Conservation (phyloP, 768 basidiomycete species). For the Pleurotus pulmonarius region DNA sequence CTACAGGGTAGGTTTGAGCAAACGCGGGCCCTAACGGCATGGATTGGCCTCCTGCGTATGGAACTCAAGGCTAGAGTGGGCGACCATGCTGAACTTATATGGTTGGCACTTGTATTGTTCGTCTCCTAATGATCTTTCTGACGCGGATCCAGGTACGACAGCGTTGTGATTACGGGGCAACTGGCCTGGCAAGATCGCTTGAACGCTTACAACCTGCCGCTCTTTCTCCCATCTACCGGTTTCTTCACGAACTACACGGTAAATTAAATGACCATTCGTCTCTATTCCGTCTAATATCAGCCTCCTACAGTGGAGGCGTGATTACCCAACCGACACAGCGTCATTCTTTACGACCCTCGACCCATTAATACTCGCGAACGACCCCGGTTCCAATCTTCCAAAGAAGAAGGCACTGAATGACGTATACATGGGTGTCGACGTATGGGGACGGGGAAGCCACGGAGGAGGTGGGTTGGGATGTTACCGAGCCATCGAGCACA, state of each 20-base stretch:
- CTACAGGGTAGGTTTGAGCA: constrained; percentile 51
- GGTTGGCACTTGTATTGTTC: constrained; percentile 35
- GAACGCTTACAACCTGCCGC: constrained; percentile 66
- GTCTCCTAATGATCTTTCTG: too few relatives aligned
- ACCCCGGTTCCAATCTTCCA: constrained; percentile 12
- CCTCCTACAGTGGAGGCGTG: constrained; percentile 48
- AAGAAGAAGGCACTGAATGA: constrained; percentile 42
- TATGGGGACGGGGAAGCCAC: constrained; percentile 76
- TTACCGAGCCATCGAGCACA: constrained; percentile 64
- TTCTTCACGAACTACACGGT: constrained; percentile 83
- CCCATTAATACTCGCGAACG: constrained; percentile 25
- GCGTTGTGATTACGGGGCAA: constrained; percentile 55
- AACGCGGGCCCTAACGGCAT: constrained; percentile 57
- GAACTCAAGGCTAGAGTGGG: constrained; percentile 63
- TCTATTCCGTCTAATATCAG: too few relatives aligned
- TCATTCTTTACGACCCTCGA: constrained; percentile 57
- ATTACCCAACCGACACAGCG: constrained; percentile 45
- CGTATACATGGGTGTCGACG: constrained; percentile 74
- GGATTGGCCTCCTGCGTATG: constrained; percentile 61
- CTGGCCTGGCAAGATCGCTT: constrained; percentile 76
- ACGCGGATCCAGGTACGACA: constrained; percentile 57
- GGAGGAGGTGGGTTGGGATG: constrained; percentile 70
- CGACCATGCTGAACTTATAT: constrained; percentile 62
- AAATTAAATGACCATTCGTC: constrained; percentile 15
- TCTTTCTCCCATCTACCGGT: constrained; percentile 68